Evolutionary conservation across 176 grass and related monocot genomes (phyloP).

Genomic region (Juncus inflexus): DNA sequence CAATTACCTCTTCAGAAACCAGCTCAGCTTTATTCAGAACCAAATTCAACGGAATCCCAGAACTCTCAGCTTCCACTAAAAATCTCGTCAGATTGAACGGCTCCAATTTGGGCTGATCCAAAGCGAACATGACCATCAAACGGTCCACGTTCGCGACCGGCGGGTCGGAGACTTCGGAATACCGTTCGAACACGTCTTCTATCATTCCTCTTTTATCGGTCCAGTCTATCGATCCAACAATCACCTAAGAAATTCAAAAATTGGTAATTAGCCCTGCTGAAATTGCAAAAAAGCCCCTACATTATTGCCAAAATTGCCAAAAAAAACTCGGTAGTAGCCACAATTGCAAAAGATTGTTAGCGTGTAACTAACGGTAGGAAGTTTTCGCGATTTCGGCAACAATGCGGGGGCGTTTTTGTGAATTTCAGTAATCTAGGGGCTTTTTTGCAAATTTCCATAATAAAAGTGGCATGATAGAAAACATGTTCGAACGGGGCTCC

Average conservation of each 20-base stretch:
- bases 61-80: constrained; percentile 81
- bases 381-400: too few species aligned
- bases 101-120: constrained; percentile 69
- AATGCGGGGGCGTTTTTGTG: too few species aligned
- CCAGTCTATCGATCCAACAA: constrained; percentile 74
- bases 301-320: too few species aligned
- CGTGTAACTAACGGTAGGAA: too few species aligned
- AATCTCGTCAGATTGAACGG: constrained; percentile 83
- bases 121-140: constrained; percentile 69
- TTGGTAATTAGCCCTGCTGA: too few species aligned
- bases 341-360: too few species aligned
- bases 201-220: constrained; percentile 62
- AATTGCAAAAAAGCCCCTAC: too few species aligned
- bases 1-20: constrained; percentile 53
- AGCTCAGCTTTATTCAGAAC: constrained; percentile 87
- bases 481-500: constrained; percentile 44
- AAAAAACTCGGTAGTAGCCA: too few species aligned
- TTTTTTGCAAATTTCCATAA: too few species aligned
- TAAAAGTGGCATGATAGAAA: too few species aligned
- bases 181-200: constrained; percentile 75
- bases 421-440: too few species aligned
- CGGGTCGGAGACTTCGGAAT: constrained; percentile 59
- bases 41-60: constrained; percentile 55
- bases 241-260: constrained; percentile 26
- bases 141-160: constrained; percentile 80